These are phyloP conservation scores for Peniophora sp. DNA, from an alignment of 1,284 basidiomycete genomes.

Conservation along the genomic window DNA sequence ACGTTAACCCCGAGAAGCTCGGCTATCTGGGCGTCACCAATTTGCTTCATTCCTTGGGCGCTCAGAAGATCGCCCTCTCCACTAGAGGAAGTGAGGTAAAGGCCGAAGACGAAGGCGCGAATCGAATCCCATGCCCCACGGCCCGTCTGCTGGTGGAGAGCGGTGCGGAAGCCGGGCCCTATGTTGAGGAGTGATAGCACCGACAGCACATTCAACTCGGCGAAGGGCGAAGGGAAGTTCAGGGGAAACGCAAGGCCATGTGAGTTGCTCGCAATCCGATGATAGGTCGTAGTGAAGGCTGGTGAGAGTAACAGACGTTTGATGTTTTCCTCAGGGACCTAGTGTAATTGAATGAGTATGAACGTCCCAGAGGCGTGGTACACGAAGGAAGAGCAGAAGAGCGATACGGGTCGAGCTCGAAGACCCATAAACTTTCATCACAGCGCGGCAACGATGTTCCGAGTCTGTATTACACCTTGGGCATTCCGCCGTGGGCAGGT, in stretches of 20 bases:
- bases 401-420: too few species aligned
- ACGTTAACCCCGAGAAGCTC: slow-evolving; percentile 63
- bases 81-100: slow-evolving; percentile 57
- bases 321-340: slow-evolving; percentile 53
- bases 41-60: slow-evolving; percentile 52
- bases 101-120: slow-evolving; percentile 59
- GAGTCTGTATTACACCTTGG: too few species aligned
- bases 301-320: slow-evolving; percentile 55
- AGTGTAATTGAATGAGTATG: slow-evolving; percentile 2
- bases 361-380: slow-evolving; percentile 1
- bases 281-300: slow-evolving; percentile 55
- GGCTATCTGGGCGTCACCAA: slow-evolving; percentile 53
- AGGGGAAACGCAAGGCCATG: slow-evolving; percentile 73
- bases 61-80: slow-evolving; percentile 56
- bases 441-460: too few species aligned
- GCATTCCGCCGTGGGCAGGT: too few species aligned
- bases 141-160: slow-evolving; percentile 59
- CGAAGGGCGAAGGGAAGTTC: slow-evolving; percentile 58
- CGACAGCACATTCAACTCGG: slow-evolving; percentile 70
- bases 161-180: slow-evolving; percentile 68
- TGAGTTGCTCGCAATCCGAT: slow-evolving; percentile 42
- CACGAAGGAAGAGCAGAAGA: not conserved
- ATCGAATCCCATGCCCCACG: slow-evolving; percentile 79
- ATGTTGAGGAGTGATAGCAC: slow-evolving; percentile 74
- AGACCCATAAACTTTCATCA: too few species aligned